phyloP scores from a whole-genome alignment of 805 yeast genomes.

The Zygoascus flipseniorum region DNA sequence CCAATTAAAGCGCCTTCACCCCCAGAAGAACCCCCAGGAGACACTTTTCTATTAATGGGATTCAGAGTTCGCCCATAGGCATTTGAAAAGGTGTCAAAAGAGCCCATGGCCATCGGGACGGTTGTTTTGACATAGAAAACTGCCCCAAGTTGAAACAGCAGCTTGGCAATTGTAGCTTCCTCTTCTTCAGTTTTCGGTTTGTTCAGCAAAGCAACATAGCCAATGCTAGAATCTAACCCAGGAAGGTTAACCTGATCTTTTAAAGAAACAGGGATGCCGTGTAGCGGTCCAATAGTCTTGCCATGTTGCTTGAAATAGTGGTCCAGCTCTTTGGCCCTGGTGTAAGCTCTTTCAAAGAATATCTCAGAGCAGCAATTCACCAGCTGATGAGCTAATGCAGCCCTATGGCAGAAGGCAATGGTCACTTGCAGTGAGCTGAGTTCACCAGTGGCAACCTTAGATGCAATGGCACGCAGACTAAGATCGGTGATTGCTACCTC shows the following conservation, averaged over 20 bases:
- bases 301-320: constrained; percentile 39
- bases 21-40: constrained; percentile 49
- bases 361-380: constrained; percentile 29
- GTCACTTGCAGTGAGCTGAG: constrained; percentile 39
- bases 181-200: constrained; percentile 29
- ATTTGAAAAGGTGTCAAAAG: constrained; percentile 39
- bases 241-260: constrained; percentile 43
- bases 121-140: constrained; percentile 48
- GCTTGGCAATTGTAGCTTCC: constrained; percentile 32
- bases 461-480: constrained; percentile 25
- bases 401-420: constrained; percentile 48
- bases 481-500: constrained; percentile 3
- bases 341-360: constrained; percentile 51
- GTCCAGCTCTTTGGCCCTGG: constrained; percentile 50
- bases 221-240: constrained; percentile 45
- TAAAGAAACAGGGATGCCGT: constrained; percentile 58
- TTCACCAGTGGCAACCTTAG: constrained; percentile 34
- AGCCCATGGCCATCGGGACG: constrained; percentile 44
- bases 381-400: constrained; percentile 51
- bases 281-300: constrained; percentile 50
- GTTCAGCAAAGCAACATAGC: constrained; percentile 26
- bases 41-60: constrained; percentile 36
- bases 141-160: constrained; percentile 41
- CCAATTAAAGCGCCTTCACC: constrained; percentile 46
- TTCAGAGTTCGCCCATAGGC: constrained; percentile 40